Evolutionary conservation across 2,329 filamentous ascomycete species (phyloP), one percentile per base, ranked within the genome.

Genomic region (Exophiala lecanii-corni): DNA sequence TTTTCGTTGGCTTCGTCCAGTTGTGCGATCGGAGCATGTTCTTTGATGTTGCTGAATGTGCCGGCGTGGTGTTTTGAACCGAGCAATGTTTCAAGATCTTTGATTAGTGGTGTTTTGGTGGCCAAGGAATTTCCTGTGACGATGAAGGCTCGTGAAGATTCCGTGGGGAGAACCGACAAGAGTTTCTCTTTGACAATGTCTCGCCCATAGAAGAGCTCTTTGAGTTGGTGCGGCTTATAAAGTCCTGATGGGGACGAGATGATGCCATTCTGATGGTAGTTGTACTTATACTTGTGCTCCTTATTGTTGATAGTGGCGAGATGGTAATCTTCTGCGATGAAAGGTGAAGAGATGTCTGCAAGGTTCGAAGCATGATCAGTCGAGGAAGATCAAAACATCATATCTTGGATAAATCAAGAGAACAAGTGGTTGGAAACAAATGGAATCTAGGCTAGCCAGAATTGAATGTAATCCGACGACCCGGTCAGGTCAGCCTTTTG

Each of bases 1-100:
- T 68, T 51, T 9, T 68, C 59, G 1, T 71, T 74, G 2, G 74
- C 74, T 52, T 74, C 64, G 53, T 76, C 73, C 1, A 78, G 62
- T 33, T 76, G 62, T 3, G 69, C 69, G n/a, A 77, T 62, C 1
- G 75, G 75, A 2, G 74, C 74, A 57, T 78, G 75, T 51, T 78
- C 69, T 36, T 69, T 69, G 45, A 79, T 78, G 51, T 71, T 70
- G 50, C 64, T 64, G 55, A 76, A 78, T 0, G 75, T 78, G 45
- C 72, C 72, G 2, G 73, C 74, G 53, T 76, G 73, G 32, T 60
- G 62, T 21, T 60, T 52, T 10, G 61, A 50, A 4, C 66, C 68
- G 0, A 79, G 62, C 1, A 73, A 59, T 9, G 64, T 50, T 59
- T 78, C 73, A 12, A 78, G 66, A 36, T 72, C 61, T 41, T 69